These are phyloP conservation scores for Ogataea sp. DNA, from an alignment of 805 yeast genomes.

Conservation along the genomic window DNA sequence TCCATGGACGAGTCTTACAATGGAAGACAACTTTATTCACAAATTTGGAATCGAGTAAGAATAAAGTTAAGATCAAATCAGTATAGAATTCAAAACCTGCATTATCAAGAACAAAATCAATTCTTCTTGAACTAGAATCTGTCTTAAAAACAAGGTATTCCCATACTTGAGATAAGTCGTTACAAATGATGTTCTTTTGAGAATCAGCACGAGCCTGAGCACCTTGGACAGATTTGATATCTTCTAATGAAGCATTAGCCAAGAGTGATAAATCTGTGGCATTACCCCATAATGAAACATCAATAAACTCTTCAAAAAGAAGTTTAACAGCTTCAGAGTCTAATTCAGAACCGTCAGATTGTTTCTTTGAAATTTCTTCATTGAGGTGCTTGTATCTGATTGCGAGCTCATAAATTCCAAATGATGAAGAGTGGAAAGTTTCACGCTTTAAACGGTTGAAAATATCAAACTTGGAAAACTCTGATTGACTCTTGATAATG, in stretches of 20 bases:
- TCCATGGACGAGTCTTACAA: conserved; percentile 91
- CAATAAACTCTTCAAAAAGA: conserved; percentile 75
- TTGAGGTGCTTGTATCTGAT: conserved; percentile 43
- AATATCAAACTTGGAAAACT: conserved; percentile 59
- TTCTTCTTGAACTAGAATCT: conserved; percentile 32
- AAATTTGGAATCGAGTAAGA: conserved; percentile 63
- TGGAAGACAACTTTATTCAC: conserved; percentile 65
- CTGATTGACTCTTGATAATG: conserved; percentile 29
- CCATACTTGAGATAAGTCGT: conserved; percentile 73
- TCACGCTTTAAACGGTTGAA: conserved; percentile 62
- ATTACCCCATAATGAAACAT: conserved; percentile 94
- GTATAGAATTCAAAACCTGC: conserved; percentile 93
- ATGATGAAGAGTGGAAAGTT: conserved; percentile 66
- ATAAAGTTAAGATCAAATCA: conserved; percentile 61
- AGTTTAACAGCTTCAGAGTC: conserved; percentile 39
- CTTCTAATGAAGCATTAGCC: conserved; percentile 84
- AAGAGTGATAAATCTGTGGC: conserved; percentile 90
- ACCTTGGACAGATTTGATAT: conserved; percentile 87
- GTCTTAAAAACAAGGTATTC: conserved; percentile 23
- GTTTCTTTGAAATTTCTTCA: conserved; percentile 16
- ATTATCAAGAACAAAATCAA: conserved; percentile 85
- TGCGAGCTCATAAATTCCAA: conserved; percentile 79
- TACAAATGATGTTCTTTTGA: conserved; percentile 67
- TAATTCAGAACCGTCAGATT: conserved; percentile 4
- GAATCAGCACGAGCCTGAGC: conserved; percentile 77